Conservation (phyloP, 805 yeast genomes). For the Hanseniaspora nectarophila region DNA sequence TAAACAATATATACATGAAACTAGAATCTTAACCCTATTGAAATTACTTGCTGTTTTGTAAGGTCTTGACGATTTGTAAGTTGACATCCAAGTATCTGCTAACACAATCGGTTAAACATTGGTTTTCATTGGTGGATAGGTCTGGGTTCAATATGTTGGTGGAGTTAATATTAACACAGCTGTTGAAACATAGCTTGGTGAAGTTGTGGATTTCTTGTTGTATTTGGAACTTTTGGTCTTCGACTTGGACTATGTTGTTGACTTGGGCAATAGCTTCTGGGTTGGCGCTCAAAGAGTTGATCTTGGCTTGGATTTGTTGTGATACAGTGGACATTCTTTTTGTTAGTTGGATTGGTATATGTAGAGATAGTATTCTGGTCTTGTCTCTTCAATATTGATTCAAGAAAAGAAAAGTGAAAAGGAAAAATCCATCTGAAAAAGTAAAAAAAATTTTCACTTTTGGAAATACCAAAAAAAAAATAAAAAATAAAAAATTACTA, state of each 20-base stretch:
- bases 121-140: constrained; percentile 49
- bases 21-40: not conserved
- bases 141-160: constrained; percentile 34
- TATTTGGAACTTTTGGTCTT: constrained; percentile 75
- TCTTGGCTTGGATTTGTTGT: constrained; percentile 10
- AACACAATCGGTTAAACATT: constrained; percentile 69
- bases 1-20: not conserved
- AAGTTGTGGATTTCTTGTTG: constrained; percentile 77
- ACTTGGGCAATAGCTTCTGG: constrained; percentile 14
- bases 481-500: not conserved
- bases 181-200: constrained; percentile 83
- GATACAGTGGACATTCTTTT: constrained; percentile 5
- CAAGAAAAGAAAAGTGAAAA: too few relatives aligned
- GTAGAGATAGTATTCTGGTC: not conserved
- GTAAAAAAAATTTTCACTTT: too few relatives aligned
- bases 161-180: constrained; percentile 43
- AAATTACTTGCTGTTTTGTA: constrained; percentile 25
- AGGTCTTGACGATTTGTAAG: constrained; percentile 60
- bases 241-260: constrained; percentile 30
- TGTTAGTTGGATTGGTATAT: not conserved
- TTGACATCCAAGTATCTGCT: constrained; percentile 80
- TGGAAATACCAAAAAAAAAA: not conserved
- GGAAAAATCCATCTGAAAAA: too few relatives aligned
- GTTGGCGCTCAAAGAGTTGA: constrained; percentile 9
- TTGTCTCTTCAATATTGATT: not conserved